A percentile compares a stretch with the other conserved stretches of the same genome.
phyloP scores from a whole-genome alignment of 306 rosid genomes.

The Glycine tomentella region DNA sequence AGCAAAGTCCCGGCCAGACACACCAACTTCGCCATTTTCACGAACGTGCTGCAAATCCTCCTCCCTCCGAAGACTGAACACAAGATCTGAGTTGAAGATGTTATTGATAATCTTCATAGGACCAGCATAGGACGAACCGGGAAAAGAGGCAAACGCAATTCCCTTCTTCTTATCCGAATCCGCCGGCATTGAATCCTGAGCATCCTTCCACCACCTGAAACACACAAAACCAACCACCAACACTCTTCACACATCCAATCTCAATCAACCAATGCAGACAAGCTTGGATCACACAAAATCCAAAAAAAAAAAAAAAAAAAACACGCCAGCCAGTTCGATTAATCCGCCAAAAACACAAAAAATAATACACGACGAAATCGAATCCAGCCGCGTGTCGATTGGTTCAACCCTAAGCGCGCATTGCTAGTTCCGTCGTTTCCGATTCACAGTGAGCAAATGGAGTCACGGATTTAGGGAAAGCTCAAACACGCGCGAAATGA shows the following conservation, averaged over 20 bases:
- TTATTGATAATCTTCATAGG: slow-evolving; percentile 92
- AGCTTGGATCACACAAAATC: slow-evolving; percentile 54
- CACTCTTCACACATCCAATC: slow-evolving; percentile 18
- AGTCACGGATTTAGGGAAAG: slow-evolving; percentile 50
- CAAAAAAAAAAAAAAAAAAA: slow-evolving; percentile 17
- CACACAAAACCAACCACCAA: slow-evolving; percentile 41
- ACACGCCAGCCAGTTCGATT: slow-evolving; percentile 6
- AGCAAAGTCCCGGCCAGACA: slow-evolving; percentile 91
- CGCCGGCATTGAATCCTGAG: slow-evolving; percentile 71
- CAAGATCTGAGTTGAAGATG: slow-evolving; percentile 86
- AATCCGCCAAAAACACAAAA: neutral
- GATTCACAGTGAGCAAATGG: slow-evolving; percentile 19
- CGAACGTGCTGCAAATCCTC: slow-evolving; percentile 62
- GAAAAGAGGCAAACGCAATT: slow-evolving; percentile 63
- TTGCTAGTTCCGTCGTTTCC: slow-evolving; percentile 31
- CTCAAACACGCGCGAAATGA: slow-evolving; percentile 37
- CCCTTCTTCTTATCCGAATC: slow-evolving; percentile 70
- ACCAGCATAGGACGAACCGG: slow-evolving; percentile 73
- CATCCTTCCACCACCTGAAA: slow-evolving; percentile 99
- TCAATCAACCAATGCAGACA: slow-evolving; percentile 46
- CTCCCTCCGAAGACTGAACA: slow-evolving; percentile 79
- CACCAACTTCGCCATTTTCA: slow-evolving; percentile 80
- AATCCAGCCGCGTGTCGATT: slow-evolving; percentile 32
- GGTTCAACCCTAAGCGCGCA: slow-evolving; percentile 40
- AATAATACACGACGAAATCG: neutral